phyloP scores from a whole-genome alignment of 345 rosid species.

The Iberis pinnata region DNA sequence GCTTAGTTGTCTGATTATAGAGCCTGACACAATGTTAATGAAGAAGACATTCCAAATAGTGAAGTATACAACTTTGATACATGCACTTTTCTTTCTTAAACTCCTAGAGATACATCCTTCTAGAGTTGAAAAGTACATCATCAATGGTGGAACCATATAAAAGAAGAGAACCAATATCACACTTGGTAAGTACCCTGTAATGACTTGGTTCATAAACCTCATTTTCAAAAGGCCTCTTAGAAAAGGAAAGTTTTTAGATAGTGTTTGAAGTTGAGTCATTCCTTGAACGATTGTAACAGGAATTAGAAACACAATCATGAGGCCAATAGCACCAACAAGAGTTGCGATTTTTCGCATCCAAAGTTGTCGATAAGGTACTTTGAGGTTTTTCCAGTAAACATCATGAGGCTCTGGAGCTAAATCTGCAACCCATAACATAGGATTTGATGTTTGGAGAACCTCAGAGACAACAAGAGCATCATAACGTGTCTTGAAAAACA shows the following conservation, averaged over 20 bases:
- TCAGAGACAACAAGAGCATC: conserved; percentile 76
- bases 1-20: conserved; percentile 47
- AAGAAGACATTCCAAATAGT: conserved; percentile 96
- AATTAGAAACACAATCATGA: conserved; percentile 66
- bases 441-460: conserved; percentile 76
- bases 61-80: conserved; percentile 71
- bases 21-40: conserved; percentile 71
- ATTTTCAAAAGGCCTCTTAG: conserved; percentile 50
- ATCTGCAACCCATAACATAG: conserved; percentile 91
- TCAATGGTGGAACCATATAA: conserved; percentile 75
- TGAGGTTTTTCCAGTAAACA: conserved; percentile 82
- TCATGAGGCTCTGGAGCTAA: conserved; percentile 91
- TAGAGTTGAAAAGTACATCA: conserved; percentile 73
- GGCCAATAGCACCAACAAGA: conserved; percentile 50
- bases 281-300: conserved; percentile 83
- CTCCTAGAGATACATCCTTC: conserved; percentile 77
- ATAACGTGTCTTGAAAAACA: conserved; percentile 80
- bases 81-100: conserved; percentile 74
- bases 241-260: conserved; percentile 56
- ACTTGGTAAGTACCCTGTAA: conserved; percentile 96
- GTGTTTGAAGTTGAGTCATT: conserved; percentile 55
- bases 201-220: conserved; percentile 41
- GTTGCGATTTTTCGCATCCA: conserved; percentile 77
- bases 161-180: conserved; percentile 63
- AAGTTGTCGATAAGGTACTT: conserved; percentile 68